phyloP scores from a whole-genome alignment of 805 yeast genomes.

The Yarrowia osloensis region DNA sequence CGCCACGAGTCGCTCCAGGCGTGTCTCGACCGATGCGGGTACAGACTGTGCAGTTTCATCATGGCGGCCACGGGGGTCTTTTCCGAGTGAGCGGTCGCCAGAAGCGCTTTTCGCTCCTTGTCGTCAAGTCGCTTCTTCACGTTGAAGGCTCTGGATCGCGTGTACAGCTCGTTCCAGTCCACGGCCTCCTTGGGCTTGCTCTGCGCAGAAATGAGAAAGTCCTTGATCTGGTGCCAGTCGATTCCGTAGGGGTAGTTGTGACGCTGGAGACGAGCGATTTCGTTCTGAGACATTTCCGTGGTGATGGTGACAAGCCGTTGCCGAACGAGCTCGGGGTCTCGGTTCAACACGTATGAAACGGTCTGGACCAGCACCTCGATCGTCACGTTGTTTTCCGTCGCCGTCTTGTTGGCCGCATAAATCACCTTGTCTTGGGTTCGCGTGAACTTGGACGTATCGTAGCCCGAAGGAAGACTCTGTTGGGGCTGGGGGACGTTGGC shows the following conservation, averaged over 20 bases:
- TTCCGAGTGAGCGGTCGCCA: conserved; percentile 4
- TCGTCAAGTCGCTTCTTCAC: conserved; percentile 26
- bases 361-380: conserved; percentile 24
- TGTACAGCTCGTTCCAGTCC: conserved; percentile 25
- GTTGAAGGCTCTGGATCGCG: conserved; percentile 22
- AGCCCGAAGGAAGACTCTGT: neutral
- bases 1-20: conserved; percentile 27
- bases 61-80: neutral
- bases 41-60: conserved; percentile 13
- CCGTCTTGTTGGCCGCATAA: conserved; percentile 25
- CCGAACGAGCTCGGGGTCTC: conserved; percentile 18
- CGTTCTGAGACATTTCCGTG: conserved; percentile 12
- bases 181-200: conserved; percentile 19
- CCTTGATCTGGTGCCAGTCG: conserved; percentile 27
- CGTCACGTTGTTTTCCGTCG: conserved; percentile 25
- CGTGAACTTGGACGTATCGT: conserved; percentile 21
- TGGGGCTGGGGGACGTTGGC: neutral
- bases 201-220: conserved; percentile 19
- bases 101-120: conserved; percentile 18
- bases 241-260: conserved; percentile 30
- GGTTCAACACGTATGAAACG: conserved; percentile 23
- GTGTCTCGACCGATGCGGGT: conserved; percentile 25
- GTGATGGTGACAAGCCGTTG: neutral
- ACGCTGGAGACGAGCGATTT: conserved; percentile 20
- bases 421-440: conserved; percentile 26